Percentiles rank a stretch among this genome's conserved stretches.
These are phyloP conservation scores for Pterocarpus macrocarpus DNA, from an alignment of 306 rosid genomes.

Conservation along the genomic window DNA sequence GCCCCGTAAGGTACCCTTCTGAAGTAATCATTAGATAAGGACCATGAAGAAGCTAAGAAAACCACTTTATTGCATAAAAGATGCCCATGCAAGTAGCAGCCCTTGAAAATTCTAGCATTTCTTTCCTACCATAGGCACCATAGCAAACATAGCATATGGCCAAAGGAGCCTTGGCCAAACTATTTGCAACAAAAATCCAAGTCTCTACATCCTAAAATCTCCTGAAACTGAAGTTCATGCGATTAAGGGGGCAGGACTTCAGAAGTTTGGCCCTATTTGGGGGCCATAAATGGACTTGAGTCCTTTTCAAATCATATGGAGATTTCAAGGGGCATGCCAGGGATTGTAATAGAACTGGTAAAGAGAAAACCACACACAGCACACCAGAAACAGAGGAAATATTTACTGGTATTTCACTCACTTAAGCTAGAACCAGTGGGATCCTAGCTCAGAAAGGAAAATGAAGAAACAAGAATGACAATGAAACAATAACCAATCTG, in stretches of 20 bases:
- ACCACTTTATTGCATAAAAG: not conserved
- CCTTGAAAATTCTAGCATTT: conserved; percentile 29
- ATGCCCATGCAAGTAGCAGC: conserved; percentile 23
- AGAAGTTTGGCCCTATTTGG: not conserved
- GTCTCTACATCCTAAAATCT: not conserved
- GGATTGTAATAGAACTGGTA: not conserved
- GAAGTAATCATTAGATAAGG: conserved; percentile 5
- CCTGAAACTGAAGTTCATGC: not conserved
- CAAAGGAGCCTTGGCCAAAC: conserved; percentile 13
- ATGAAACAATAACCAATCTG: no score
- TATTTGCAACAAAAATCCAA: not conserved
- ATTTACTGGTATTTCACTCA: no score
- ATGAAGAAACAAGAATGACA: no score
- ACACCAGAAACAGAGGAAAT: no score
- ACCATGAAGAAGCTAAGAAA: conserved; percentile 20
- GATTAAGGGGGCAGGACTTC: not conserved
- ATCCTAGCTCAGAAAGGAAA: no score
- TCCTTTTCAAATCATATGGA: conserved; percentile 5
- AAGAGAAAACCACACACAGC: no score
- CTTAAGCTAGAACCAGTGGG: no score
- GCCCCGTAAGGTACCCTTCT: conserved; percentile 6
- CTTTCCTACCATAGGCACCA: conserved; percentile 22
- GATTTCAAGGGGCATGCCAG: not conserved
- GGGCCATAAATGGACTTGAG: not conserved
- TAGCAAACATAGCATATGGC: conserved; percentile 22